phyloP scores from a whole-genome alignment of 2,329 filamentous ascomycete species.

The Boeremia exigua region DNA sequence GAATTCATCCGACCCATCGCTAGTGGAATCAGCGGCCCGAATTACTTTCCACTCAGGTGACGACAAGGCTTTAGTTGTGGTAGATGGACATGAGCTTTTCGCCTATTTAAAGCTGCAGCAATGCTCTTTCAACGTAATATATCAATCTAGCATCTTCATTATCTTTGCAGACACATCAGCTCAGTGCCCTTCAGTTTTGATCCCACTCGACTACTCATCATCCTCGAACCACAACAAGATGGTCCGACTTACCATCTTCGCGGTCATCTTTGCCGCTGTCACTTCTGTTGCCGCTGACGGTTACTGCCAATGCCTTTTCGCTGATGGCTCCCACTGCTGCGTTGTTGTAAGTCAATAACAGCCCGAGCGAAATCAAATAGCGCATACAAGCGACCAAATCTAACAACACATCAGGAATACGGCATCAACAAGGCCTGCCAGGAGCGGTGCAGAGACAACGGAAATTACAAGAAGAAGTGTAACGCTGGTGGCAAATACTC shows the following conservation, averaged over 20 bases:
- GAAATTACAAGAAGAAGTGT: slow-evolving; percentile 7
- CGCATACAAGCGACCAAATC: slow-evolving; percentile 4
- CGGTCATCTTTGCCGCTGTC: slow-evolving; percentile 8
- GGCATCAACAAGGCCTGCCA: slow-evolving; percentile 4
- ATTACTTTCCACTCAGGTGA: slow-evolving; percentile 4
- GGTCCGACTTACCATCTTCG: slow-evolving; percentile 9
- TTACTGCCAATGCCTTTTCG: slow-evolving; percentile 8
- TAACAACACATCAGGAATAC: slow-evolving; percentile 8
- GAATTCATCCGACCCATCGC: background rate
- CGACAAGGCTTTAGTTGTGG: slow-evolving; percentile 4
- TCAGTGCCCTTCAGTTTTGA: background rate
- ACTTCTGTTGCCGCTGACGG: slow-evolving; percentile 12
- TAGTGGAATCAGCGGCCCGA: slow-evolving; percentile 1
- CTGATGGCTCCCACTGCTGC: slow-evolving; percentile 10
- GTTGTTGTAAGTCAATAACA: slow-evolving; percentile 12
- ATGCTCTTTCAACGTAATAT: slow-evolving; percentile 1
- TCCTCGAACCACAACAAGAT: slow-evolving; percentile 6
- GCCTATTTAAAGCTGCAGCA: slow-evolving; percentile 3
- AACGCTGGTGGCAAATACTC: slow-evolving; percentile 11
- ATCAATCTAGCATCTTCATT: slow-evolving; percentile 2
- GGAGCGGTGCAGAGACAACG: slow-evolving; percentile 7
- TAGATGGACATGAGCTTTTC: slow-evolving; percentile 4
- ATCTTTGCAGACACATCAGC: slow-evolving; percentile 1
- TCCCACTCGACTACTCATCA: background rate
- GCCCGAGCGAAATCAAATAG: slow-evolving; percentile 1